Base-by-base conservation (phyloP, 1,284 basidiomycete genomes). In the Tylopilus sp. region DNA sequence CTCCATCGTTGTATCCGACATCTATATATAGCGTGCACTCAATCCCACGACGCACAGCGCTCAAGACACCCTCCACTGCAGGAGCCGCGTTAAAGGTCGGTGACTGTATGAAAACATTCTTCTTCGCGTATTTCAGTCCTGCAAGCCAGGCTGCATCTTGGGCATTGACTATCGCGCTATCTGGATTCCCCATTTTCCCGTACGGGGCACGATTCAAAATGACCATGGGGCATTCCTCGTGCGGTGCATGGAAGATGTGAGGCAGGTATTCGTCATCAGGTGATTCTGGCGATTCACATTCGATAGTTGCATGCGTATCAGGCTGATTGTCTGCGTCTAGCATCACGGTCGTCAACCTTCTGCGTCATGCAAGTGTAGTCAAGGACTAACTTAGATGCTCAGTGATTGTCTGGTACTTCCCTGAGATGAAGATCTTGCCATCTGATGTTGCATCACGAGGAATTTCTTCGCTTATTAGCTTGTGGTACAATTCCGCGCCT, bases 111-210 rank as follows among this genome's bases (percentile, higher is more conserved):
- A 91, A 89, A n/a, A 90, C 75, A 53, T 74, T 79, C 57, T 76
- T 75, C 63, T 79, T 69, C 12, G 88, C 87, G 55, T 85, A 81
- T 41, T 79, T 73, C 61, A 89, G 76, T 1, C 77, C 87, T 8
- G 84, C 82, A 25, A 90, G 74, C 86, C 86, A 90, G 3, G 87
- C 86, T 1, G 79, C 79, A 51, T 87, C 84, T 64, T 91, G 88
- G 1, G 87, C 82, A 49, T 81, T 82, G 48, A 63, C 52, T 26
- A 81, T 74, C 57, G 83, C 78, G 33, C 70, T 72, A 28, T 57
- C 60, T 8, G 50, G 63, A 59, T 59, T 60, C 29, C 59, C 56
- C 29, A 55, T 45, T 21, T 44, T 77, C 50, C 85, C 85, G 57
- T 81, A 80, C 0, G 86, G 84, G 39, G 78, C 73, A 15, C 88